Percentiles rank a stretch among this genome's conserved stretches.
Conservation (phyloP, 805 yeast genomes). For the Saturnispora serradocipensis region DNA sequence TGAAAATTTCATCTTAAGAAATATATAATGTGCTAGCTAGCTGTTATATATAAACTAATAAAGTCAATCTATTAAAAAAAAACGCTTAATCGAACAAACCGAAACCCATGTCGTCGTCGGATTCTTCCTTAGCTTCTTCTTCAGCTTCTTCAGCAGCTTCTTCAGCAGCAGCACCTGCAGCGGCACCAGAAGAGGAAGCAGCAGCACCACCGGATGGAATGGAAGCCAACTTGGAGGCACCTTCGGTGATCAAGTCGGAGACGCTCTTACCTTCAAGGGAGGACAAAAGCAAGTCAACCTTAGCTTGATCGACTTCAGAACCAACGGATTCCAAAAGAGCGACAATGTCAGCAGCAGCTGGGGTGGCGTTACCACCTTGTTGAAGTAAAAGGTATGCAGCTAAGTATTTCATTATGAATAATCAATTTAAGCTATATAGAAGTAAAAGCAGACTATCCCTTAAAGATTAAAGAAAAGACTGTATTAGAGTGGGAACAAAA, state of each 20-base stretch:
- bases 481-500: neutral
- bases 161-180: constrained; percentile 64
- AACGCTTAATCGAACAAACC: constrained; percentile 30
- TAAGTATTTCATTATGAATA: constrained; percentile 88
- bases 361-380: constrained; percentile 93
- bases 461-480: constrained; percentile 21
- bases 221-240: constrained; percentile 92
- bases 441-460: constrained; percentile 71
- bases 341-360: constrained; percentile 88
- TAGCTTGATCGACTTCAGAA: constrained; percentile 87
- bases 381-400: constrained; percentile 98
- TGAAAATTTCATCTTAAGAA: neutral
- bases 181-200: constrained; percentile 62
- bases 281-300: constrained; percentile 68
- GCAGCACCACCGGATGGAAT: constrained; percentile 98
- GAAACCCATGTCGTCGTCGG: constrained; percentile 72
- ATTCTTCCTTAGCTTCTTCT: constrained; percentile 48
- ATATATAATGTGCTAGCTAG: neutral
- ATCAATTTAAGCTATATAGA: constrained; percentile 59
- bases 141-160: constrained; percentile 66
- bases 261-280: constrained; percentile 92
- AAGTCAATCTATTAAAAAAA: neutral
- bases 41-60: neutral
- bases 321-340: constrained; percentile 89
- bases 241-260: constrained; percentile 86